phyloP scores from a whole-genome alignment of 1,139 yeast genomes.

The Yamadazyma pseudoaaseri region DNA sequence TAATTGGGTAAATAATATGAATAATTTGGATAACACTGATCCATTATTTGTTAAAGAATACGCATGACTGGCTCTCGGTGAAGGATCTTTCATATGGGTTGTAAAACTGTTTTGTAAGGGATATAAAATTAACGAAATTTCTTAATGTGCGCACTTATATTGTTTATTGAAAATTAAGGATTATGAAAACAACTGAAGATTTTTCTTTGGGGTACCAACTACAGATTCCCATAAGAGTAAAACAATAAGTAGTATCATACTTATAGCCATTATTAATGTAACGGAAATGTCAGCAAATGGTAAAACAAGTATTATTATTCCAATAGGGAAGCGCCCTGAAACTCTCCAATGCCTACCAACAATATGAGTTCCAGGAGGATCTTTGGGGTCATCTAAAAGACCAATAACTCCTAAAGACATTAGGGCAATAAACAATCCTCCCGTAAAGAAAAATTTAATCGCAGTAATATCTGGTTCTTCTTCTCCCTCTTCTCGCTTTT shows the following conservation, averaged over 20 bases:
- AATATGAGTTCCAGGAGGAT: slow-evolving; percentile 27
- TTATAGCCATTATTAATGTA: slow-evolving; percentile 45
- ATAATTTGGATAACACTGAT: slow-evolving; percentile 14
- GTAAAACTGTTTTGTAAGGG: neutral
- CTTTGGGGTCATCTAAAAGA: slow-evolving; percentile 37
- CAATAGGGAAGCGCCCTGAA: slow-evolving; percentile 38
- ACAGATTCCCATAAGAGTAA: slow-evolving; percentile 38
- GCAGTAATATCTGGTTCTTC: slow-evolving; percentile 32
- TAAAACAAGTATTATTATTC: slow-evolving; percentile 38
- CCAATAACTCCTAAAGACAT: slow-evolving; percentile 36
- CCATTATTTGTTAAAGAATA: slow-evolving; percentile 1
- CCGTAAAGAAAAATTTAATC: slow-evolving; percentile 47
- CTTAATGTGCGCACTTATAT: neutral
- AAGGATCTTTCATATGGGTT: slow-evolving; percentile 5
- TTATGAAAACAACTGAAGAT: slow-evolving; percentile 10
- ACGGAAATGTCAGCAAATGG: slow-evolving; percentile 46
- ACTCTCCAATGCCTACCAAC: slow-evolving; percentile 39
- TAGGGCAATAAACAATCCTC: slow-evolving; percentile 46
- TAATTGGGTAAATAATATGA: slow-evolving; percentile 21
- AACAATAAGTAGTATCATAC: slow-evolving; percentile 29
- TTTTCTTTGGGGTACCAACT: slow-evolving; percentile 23
- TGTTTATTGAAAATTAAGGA: too few relatives aligned
- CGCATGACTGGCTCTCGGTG: slow-evolving; percentile 6
- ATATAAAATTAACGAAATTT: neutral
- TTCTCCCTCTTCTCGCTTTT: slow-evolving; percentile 9